Evolutionary conservation across 2,329 filamentous ascomycete genomes (phyloP), one percentile per base, ranked within the genome.

Genomic region (Chaetomiaceae sp.): DNA sequence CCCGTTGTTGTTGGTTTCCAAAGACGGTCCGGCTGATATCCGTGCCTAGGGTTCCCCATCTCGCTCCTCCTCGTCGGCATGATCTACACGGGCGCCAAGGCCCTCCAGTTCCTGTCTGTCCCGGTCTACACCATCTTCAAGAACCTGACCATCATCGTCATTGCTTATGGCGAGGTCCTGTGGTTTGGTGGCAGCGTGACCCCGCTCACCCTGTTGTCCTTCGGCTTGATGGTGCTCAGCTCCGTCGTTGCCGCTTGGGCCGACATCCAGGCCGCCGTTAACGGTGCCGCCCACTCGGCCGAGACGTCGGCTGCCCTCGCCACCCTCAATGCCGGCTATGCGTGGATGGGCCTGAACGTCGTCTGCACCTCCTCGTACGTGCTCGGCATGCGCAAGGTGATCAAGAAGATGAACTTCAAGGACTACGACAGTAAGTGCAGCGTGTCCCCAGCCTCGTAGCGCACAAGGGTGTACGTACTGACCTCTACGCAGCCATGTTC

Each of bases 121-220:
- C 93, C 93, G 20, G 93, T 99, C 21, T 99, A 99, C 74, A 99
- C 93, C 50, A 99, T 99, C 68, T 99, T 99, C 81, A 99, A 99
- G 81, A 99, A 99, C 74, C 72, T 99, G 75, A 97, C 93, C 55
- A 99, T 95, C 69, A 97, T 99, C 64, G 83, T 97, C 58, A 99
- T 97, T 65, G 93, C 93, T 50, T 99, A 99, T 62, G 93, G 93
- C 61, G 93, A 99, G 73, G 92, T 99, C 25, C 79, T 99, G 47
- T 97, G 92, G 91, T 99, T 99, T 62, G 93, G 93, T 55, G 92
- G 92, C 65, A 89, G 84, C 43, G 92, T 99, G 53, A 91, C 87
- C 14, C 81, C 85, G 41, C 83, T 96, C 70, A 85, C 90, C 2
- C 81, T 99, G 25, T 86, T 96, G 64, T 95, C 91, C 3, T 99